Conservation (phyloP, 345 rosid species). For the Clausena lansium region DNA sequence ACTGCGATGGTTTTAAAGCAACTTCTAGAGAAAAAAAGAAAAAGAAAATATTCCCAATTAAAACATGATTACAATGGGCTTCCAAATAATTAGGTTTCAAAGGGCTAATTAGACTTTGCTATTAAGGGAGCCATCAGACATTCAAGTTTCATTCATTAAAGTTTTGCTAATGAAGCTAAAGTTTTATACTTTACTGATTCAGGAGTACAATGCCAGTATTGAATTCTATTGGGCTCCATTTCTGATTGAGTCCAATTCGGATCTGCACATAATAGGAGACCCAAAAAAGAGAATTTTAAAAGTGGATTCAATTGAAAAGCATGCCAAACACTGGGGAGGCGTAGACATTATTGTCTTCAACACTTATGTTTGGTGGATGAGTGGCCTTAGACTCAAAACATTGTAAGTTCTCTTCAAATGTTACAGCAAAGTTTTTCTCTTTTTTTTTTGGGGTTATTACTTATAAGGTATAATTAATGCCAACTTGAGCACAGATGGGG, state of each 20-base stretch:
- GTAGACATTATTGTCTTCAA: slow-evolving; percentile 82
- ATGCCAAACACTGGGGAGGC: slow-evolving; percentile 66
- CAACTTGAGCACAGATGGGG: slow-evolving; percentile 53
- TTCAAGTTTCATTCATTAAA: background rate
- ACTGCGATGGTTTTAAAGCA: background rate
- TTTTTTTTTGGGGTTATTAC: background rate
- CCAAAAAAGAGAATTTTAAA: slow-evolving; percentile 67
- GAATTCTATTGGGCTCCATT: slow-evolving; percentile 97
- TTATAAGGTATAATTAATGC: background rate
- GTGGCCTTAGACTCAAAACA: slow-evolving; percentile 56
- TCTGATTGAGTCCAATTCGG: slow-evolving; percentile 82
- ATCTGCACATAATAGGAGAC: slow-evolving; percentile 57
- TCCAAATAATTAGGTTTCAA: too few relatives aligned
- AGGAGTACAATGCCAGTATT: slow-evolving; percentile 79
- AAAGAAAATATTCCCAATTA: background rate
- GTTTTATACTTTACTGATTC: background rate
- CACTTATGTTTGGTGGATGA: slow-evolving; percentile 99
- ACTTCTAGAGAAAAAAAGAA: background rate
- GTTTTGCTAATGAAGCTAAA: background rate
- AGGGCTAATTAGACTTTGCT: too few relatives aligned
- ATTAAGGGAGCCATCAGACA: too few relatives aligned
- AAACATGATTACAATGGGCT: too few relatives aligned
- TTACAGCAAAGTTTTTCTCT: background rate
- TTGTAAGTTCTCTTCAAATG: slow-evolving; percentile 38
- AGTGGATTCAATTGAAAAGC: slow-evolving; percentile 76